These are phyloP conservation scores for Exsudoporus frostii DNA, from an alignment of 768 basidiomycete species.

Conservation along the genomic window DNA sequence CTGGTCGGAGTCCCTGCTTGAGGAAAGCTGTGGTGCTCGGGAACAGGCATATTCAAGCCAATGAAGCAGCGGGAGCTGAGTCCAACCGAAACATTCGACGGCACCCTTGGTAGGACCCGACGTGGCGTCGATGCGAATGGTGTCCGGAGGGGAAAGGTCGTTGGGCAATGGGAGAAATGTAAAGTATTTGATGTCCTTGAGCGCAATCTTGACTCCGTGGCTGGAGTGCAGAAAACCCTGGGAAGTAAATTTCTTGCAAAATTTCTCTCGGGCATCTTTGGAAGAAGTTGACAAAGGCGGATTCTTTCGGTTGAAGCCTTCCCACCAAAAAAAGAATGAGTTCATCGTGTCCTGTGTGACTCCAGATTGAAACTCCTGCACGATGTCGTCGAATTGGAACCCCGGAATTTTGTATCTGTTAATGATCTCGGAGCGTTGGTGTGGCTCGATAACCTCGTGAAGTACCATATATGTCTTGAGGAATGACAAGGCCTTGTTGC, in stretches of 20 bases:
- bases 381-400: constrained; percentile 2
- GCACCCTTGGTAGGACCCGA: constrained; percentile 38
- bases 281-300: not conserved
- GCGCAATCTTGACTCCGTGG: constrained; percentile 23
- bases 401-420: not conserved
- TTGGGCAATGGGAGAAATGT: constrained; percentile 57
- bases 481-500: not conserved
- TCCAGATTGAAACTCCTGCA: constrained; percentile 10
- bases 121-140: constrained; percentile 66
- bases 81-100: constrained; percentile 64
- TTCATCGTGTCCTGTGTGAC: constrained; percentile 3
- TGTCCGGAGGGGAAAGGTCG: constrained; percentile 70
- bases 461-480: constrained; percentile 4
- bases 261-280: not conserved
- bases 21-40: constrained; percentile 18
- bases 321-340: constrained; percentile 13
- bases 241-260: constrained; percentile 45
- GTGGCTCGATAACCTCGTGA: not conserved
- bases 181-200: constrained; percentile 58
- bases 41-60: constrained; percentile 68
- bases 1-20: not conserved
- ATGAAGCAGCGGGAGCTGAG: constrained; percentile 62
- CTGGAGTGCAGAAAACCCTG: constrained; percentile 12
- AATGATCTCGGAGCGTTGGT: constrained; percentile 5
- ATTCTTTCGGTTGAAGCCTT: not conserved